Conservation (phyloP, 768 basidiomycete species). For the Russula vinacea region DNA sequence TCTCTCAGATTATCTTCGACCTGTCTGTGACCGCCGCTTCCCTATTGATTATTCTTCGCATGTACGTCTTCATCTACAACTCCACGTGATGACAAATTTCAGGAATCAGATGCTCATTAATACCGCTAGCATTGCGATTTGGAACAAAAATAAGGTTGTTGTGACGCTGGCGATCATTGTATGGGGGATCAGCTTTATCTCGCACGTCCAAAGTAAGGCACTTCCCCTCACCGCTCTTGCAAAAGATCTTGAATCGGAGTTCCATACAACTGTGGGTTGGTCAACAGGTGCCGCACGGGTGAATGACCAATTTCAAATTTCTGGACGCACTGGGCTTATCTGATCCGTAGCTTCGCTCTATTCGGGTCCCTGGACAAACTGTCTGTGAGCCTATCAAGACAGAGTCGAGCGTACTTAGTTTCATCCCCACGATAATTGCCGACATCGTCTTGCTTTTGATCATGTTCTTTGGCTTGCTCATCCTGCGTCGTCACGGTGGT, state of each 20-base stretch:
- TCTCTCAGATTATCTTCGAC: not conserved
- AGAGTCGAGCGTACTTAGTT: not conserved
- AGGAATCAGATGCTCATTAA: not conserved
- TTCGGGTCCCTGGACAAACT: not conserved
- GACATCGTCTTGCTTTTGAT: conserved; percentile 10
- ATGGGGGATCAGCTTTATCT: not conserved
- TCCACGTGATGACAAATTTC: not conserved
- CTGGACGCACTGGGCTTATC: not conserved
- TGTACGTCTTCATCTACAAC: not conserved
- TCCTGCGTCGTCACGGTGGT: not conserved
- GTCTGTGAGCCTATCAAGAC: not conserved
- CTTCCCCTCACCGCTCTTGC: not conserved
- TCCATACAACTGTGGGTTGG: not conserved
- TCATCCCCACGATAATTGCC: not conserved
- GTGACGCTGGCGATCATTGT: not conserved
- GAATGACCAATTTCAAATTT: not conserved
- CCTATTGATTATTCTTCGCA: conserved; percentile 6
- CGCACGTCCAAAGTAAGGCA: not conserved
- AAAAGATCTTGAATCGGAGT: not conserved
- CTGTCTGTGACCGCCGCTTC: not conserved
- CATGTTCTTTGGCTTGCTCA: conserved; percentile 10
- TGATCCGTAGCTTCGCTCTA: not conserved
- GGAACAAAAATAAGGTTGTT: not conserved
- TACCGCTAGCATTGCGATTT: conserved; percentile 1
- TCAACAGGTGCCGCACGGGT: not conserved